These are phyloP conservation scores for Phylloporus scabripes DNA, from an alignment of 768 basidiomycete species.

Conservation along the genomic window DNA sequence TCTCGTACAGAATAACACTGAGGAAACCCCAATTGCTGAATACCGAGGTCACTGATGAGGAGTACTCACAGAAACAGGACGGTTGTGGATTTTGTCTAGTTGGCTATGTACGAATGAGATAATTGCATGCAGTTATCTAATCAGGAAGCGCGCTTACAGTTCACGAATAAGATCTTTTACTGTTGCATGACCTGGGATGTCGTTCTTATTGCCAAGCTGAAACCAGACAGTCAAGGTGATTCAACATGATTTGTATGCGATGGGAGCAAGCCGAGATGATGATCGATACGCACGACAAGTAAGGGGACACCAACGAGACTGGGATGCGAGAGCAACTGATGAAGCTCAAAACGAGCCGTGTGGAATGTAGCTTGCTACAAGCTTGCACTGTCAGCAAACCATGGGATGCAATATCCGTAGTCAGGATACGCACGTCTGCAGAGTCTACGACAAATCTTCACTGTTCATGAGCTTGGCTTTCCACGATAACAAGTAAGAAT, in stretches of 20 bases:
- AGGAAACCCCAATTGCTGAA: background rate
- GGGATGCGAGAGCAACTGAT: conserved; percentile 66
- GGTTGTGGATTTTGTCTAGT: conserved; percentile 71
- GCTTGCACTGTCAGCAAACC: conserved; percentile 2
- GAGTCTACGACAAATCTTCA: conserved; percentile 90
- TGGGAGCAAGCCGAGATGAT: background rate
- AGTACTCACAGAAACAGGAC: conserved; percentile 77
- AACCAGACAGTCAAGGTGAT: background rate
- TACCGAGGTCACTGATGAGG: no score
- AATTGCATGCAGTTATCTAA: no score
- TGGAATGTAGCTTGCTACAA: conserved; percentile 73
- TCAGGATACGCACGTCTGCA: conserved; percentile 56
- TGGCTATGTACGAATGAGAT: conserved; percentile 34
- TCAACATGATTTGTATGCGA: background rate
- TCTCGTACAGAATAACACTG: conserved; percentile 75
- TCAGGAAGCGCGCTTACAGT: conserved; percentile 42
- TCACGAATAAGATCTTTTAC: conserved; percentile 81
- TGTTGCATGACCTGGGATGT: conserved; percentile 65
- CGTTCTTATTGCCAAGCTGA: conserved; percentile 92
- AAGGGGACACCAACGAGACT: conserved; percentile 68
- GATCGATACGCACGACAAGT: conserved; percentile 73
- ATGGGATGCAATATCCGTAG: background rate
- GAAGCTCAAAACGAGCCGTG: conserved; percentile 77
- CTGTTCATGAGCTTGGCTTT: conserved; percentile 13
- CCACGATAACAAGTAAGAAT: background rate